Percentiles rank a stretch among this genome's conserved stretches.
These are phyloP conservation scores for Solanum corneliomulleri DNA, from an alignment of 257 asterid species.

Conservation along the genomic window DNA sequence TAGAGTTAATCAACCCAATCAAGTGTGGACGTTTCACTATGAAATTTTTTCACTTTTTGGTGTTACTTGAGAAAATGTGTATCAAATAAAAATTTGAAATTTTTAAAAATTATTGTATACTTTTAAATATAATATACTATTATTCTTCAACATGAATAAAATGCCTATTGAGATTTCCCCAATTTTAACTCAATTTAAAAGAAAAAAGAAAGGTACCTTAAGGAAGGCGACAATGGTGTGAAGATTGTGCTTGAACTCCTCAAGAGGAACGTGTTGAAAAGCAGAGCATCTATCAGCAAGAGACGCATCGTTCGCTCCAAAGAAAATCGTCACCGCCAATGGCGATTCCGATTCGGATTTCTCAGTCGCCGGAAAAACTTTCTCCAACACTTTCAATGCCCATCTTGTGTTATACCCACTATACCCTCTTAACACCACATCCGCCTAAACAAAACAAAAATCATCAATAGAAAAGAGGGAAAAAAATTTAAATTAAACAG, in stretches of 20 bases:
- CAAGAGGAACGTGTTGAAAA: conserved; percentile 75
- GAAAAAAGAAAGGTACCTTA: conserved; percentile 33
- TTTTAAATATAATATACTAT: no score
- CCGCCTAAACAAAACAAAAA: conserved; percentile 32
- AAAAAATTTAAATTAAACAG: background rate
- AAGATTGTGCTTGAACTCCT: conserved; percentile 62
- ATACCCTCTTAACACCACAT: conserved; percentile 82
- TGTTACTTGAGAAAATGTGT: no score
- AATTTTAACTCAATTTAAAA: no score
- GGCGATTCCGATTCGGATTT: conserved; percentile 19
- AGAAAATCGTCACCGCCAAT: conserved; percentile 69
- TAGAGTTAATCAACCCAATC: no score
- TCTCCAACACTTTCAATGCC: conserved; percentile 53
- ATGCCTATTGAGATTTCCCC: no score
- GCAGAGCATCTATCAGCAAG: conserved; percentile 46
- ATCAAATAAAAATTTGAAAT: no score
- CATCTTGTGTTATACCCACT: conserved; percentile 88
- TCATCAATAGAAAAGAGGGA: background rate
- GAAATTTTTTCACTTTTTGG: no score
- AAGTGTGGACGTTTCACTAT: no score
- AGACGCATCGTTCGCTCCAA: conserved; percentile 90
- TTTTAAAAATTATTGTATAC: no score
- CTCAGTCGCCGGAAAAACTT: conserved; percentile 36
- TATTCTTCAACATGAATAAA: no score
- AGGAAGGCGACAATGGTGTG: conserved; percentile 49